Base-by-base conservation (phyloP, 1,284 basidiomycete genomes). In the Ustilago loliicola region DNA sequence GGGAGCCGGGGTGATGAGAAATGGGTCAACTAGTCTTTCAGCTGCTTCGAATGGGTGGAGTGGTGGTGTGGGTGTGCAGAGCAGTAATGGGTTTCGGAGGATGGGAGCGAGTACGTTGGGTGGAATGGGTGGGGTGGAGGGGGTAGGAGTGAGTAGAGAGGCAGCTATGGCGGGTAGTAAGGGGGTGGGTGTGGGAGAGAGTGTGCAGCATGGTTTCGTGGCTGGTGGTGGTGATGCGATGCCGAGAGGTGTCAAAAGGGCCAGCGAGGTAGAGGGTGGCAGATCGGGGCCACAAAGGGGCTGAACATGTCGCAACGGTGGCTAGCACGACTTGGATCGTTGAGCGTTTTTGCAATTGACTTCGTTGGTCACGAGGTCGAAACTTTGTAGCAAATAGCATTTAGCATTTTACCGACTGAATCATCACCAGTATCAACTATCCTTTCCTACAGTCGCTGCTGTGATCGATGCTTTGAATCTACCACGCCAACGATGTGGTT, bases 1-100 rank as follows among this genome's bases (percentile, higher is more conserved):
- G 8, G 42, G 67, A 29, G 50, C 34, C 36, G 59, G 53, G 27
- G 25, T 36, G 42, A 61, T 69, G 61, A 58, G 59, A 27, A 76
- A 72, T 45, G 73, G 74, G 8, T 54, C 55, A 3, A 69, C 74
- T 1, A 61, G 61, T 7, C n/a, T 66, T 21, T 63, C 63, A 1
- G 73, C 66, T 10, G 70, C 60, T 34, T 53, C 42, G 42, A 45
- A 45, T 45, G 42, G 42, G 42, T 45, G 42, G n/a, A 45, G 36
- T 38, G 32, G 5, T 34, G 45, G 45, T 21, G 45, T 19, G n/a
- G 23, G 45, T 19, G 27, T 25, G 47, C 36, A 38, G 36, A 15
- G 36, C 17, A 15, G 36, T 38, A 38, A 38, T 38, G 36, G 36
- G 36, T 38, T 38, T 15, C 9, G 36, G 15, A 38, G 36, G 17